phyloP scores from a whole-genome alignment of 1,284 basidiomycete species.

The Rhodofomes roseus region DNA sequence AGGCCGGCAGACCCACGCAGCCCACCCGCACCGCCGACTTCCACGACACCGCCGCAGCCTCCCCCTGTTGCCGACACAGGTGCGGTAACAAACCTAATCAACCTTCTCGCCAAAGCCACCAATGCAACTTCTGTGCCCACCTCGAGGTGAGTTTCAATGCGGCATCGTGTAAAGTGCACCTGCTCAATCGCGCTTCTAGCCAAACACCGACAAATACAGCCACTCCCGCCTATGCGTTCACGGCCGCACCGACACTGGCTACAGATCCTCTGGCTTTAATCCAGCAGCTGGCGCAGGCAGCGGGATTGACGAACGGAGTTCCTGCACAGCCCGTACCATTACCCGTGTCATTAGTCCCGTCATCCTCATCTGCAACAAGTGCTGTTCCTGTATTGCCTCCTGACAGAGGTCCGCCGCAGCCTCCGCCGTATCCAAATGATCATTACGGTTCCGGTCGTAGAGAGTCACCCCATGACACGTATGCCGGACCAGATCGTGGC shows the following conservation, averaged over 20 bases:
- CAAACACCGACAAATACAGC: conserved; percentile 60
- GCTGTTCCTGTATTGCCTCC: conserved; percentile 30
- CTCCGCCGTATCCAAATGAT: conserved; percentile 40
- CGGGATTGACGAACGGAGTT: conserved; percentile 37
- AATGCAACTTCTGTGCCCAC: conserved; percentile 19
- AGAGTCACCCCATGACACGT: conserved; percentile 44
- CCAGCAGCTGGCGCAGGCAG: conserved; percentile 67
- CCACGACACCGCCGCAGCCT: conserved; percentile 19
- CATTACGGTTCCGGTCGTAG: conserved; percentile 36
- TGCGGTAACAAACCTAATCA: conserved; percentile 58
- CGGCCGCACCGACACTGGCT: conserved; percentile 39
- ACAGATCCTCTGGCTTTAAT: conserved; percentile 62
- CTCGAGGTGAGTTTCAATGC: conserved; percentile 20
- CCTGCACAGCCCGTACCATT: conserved; percentile 28
- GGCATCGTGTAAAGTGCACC: not conserved
- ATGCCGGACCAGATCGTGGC: conserved; percentile 45
- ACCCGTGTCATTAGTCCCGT: conserved; percentile 30
- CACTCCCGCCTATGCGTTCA: conserved; percentile 14
- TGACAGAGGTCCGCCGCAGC: conserved; percentile 30
- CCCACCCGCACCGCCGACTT: conserved; percentile 24
- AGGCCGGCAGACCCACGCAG: conserved; percentile 39
- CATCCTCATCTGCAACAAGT: conserved; percentile 27
- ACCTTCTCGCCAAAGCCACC: conserved; percentile 62
- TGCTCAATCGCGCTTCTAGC: conserved; percentile 32
- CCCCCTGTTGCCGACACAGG: conserved; percentile 31